phyloP scores from a whole-genome alignment of 306 rosid genomes.

The Psophocarpus tetragonolobus region DNA sequence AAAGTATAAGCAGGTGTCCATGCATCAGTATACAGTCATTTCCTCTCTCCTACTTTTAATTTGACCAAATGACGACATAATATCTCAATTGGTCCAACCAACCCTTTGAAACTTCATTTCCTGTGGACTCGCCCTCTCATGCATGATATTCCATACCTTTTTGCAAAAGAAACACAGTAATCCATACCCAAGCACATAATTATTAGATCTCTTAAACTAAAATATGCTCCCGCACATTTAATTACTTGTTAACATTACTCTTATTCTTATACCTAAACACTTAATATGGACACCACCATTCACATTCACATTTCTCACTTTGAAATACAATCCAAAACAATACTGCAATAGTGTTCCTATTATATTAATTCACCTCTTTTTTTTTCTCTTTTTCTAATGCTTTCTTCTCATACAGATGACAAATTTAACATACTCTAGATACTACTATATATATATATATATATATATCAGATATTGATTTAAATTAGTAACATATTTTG shows the following conservation, averaged over 20 bases:
- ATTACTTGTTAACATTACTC: not conserved
- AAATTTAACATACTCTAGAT: not conserved
- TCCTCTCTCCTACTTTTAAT: conserved; percentile 29
- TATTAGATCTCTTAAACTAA: not conserved
- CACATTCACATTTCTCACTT: not conserved
- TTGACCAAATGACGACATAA: conserved; percentile 24
- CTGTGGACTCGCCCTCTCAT: conserved; percentile 20
- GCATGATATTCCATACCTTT: conserved; percentile 34
- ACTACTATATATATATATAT: not conserved
- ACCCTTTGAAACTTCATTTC: conserved; percentile 32
- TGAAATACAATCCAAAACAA: not conserved
- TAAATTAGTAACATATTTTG: not conserved
- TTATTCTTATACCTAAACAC: not conserved
- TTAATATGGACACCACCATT: not conserved
- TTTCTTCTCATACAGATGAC: not conserved
- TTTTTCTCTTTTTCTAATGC: not conserved
- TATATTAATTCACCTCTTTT: not conserved
- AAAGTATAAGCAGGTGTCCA: conserved; percentile 10
- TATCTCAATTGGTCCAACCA: conserved; percentile 17
- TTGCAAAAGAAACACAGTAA: not conserved
- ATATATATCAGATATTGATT: not conserved
- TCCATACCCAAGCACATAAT: not conserved
- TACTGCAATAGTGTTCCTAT: not conserved
- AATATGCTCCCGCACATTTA: not conserved
- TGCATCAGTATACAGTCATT: not conserved